Evolutionary conservation across 495 filamentous ascomycete species (phyloP).

Genomic region (Aspergillus campestris): DNA sequence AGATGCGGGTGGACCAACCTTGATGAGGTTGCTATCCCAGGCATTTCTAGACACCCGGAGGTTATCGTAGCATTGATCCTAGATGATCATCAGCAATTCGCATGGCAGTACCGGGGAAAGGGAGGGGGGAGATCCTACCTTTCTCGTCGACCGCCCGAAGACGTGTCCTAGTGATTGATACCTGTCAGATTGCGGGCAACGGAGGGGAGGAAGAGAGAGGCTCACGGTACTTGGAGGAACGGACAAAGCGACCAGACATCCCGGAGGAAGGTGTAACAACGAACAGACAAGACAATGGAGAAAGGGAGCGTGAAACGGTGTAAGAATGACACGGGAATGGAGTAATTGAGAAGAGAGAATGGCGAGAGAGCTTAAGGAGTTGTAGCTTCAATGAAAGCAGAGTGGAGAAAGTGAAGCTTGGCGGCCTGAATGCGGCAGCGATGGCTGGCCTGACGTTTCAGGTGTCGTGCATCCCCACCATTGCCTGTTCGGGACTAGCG

Average conservation of each 20-base stretch:
- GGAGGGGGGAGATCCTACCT: constrained; percentile 46
- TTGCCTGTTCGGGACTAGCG: background rate
- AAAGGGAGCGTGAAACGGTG: constrained; percentile 9
- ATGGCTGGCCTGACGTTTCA: too few relatives aligned
- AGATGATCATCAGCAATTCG: constrained; percentile 5
- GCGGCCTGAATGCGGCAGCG: background rate
- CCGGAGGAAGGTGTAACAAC: constrained; percentile 3
- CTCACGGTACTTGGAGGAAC: constrained; percentile 97
- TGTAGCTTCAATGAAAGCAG: constrained; percentile 1
- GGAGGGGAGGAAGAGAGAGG: constrained; percentile 15
- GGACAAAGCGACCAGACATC: constrained; percentile 97
- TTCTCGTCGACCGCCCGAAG: constrained; percentile 87
- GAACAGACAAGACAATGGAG: constrained; percentile 5
- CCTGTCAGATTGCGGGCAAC: constrained; percentile 27
- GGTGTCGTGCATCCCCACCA: too few relatives aligned
- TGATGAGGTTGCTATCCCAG: constrained; percentile 97
- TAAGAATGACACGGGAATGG: constrained; percentile 11
- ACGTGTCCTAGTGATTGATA: constrained; percentile 66
- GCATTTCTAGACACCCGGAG: constrained; percentile 90
- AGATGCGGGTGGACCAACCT: constrained; percentile 46
- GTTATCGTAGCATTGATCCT: constrained; percentile 96
- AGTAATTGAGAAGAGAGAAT: constrained; percentile 4
- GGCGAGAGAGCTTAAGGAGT: constrained; percentile 1
- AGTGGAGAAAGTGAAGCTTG: constrained; percentile 8
- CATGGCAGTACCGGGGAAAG: background rate